Conservation (phyloP, 1,284 basidiomycete genomes). For the Schizophyllum amplum region DNA sequence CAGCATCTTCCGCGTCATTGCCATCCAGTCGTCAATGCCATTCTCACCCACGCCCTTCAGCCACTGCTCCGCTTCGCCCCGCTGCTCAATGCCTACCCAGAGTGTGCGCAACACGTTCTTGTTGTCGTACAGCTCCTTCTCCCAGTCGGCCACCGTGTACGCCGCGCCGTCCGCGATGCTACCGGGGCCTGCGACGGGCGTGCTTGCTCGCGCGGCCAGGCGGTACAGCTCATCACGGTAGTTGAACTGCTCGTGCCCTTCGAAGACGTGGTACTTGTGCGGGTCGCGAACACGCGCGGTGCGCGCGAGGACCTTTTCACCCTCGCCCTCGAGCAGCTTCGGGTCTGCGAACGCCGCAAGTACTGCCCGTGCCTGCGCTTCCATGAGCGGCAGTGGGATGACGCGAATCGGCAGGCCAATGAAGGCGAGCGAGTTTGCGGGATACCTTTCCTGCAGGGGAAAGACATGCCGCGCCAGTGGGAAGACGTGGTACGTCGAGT, state of each 20-base stretch:
- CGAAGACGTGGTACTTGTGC: constrained; percentile 34
- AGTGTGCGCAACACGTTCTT: constrained; percentile 40
- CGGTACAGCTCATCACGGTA: constrained; percentile 54
- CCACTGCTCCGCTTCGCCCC: constrained; percentile 50
- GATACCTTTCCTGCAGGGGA: constrained; percentile 42
- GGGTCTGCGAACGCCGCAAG: constrained; percentile 45
- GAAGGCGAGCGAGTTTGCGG: constrained; percentile 51
- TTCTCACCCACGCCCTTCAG: constrained; percentile 52
- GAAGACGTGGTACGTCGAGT: constrained; percentile 56
- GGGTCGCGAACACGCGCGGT: constrained; percentile 29
- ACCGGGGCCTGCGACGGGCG: constrained; percentile 12
- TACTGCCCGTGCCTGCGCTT: constrained; percentile 58
- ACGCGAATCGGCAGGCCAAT: constrained; percentile 50
- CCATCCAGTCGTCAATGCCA: constrained; percentile 54
- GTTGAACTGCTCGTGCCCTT: constrained; percentile 49
- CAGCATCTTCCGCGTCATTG: constrained; percentile 42
- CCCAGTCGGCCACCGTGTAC: constrained; percentile 42
- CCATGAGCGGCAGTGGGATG: constrained; percentile 56
- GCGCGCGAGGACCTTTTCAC: constrained; percentile 36
- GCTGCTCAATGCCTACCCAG: constrained; percentile 52
- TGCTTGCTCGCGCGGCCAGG: constrained; percentile 30
- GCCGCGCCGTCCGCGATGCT: not conserved
- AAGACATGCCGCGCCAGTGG: constrained; percentile 48
- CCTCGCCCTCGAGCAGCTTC: constrained; percentile 38
- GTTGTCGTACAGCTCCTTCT: constrained; percentile 44